These are phyloP conservation scores for Knoxia roxburghii DNA, from an alignment of 257 asterid genomes.

Conservation along the genomic window DNA sequence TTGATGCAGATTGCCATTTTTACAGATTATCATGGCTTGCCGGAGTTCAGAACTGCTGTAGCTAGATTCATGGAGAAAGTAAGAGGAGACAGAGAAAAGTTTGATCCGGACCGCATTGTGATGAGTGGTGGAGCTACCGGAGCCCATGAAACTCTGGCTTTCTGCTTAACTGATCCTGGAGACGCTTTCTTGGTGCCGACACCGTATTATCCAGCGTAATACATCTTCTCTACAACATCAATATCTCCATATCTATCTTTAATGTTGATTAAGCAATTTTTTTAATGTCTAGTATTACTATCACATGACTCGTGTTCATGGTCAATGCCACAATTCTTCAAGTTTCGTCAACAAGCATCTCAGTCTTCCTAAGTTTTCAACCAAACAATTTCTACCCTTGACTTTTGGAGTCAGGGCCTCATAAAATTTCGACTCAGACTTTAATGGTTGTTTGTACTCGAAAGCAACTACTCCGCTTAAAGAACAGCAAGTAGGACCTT, in stretches of 20 bases:
- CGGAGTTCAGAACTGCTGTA: conserved; percentile 73
- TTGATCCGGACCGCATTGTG: conserved; percentile 64
- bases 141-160: conserved; percentile 69
- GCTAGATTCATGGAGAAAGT: conserved; percentile 82
- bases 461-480: conserved; percentile 8
- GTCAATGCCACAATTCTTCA: neutral
- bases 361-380: neutral
- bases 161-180: conserved; percentile 84
- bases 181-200: conserved; percentile 81
- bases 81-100: conserved; percentile 56
- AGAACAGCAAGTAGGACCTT: conserved; percentile 11
- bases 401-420: neutral
- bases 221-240: neutral
- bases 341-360: neutral
- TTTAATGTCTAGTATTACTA: too few species aligned
- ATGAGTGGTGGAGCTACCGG: conserved; percentile 96
- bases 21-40: conserved; percentile 53
- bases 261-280: too few species aligned
- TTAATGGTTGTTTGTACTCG: conserved; percentile 23
- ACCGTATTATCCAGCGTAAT: conserved; percentile 88
- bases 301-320: too few species aligned
- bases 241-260: too few species aligned
- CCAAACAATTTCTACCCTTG: neutral
- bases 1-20: conserved; percentile 28
- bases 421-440: conserved; percentile 5